Base-by-base conservation (phyloP, 768 basidiomycete species). In the Termitomyces sp. region DNA sequence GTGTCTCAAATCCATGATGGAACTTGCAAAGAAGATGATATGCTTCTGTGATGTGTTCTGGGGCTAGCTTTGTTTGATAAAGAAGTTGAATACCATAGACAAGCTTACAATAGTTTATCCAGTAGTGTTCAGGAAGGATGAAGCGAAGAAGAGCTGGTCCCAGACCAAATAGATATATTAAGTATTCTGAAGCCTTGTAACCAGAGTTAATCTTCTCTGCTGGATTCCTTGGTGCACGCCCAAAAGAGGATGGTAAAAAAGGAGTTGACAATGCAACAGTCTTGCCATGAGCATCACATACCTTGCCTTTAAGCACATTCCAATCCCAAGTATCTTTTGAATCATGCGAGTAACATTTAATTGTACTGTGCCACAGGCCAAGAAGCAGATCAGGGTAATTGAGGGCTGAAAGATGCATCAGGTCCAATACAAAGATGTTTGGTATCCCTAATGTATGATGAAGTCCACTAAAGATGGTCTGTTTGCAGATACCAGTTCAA, bases 321-420 rank as follows among this genome's bases (percentile, higher is more conserved):
- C 48, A 57, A 42, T 59, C 52, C 59, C 61, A 62, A 39, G 2
- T 42, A 16, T 51, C 40, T 15, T 18, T 53, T 40, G 22, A n/a
- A 55, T 56, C 63, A n/a, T 60, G 60, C n/a, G 63, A 35, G 52
- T 77, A 76, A 16, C 61, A 69, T 5, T 67, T 55, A 13, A 74
- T 48, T 9, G 60, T 69, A 53, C 69, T 71, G 65, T 73, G 64
- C 80, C 76, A 66, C 59, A 78, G 38, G 24, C 54, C 7, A 52
- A 82, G 3, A 42, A 81, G 46, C 1, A 81, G 68, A 20, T 80
- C 78, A 5, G 74, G 73, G 49, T 82, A 70, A 24, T 72, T 73
- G 50, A 78, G 58, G 7, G 62, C 61, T 3, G 68, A 22, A 1
- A 78, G 68, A 62, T 82, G 78, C 80, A 84, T 84, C 0, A 73